Base-by-base conservation (phyloP, 2,329 filamentous ascomycete genomes). In the Colletotrichum eremochloae region DNA sequence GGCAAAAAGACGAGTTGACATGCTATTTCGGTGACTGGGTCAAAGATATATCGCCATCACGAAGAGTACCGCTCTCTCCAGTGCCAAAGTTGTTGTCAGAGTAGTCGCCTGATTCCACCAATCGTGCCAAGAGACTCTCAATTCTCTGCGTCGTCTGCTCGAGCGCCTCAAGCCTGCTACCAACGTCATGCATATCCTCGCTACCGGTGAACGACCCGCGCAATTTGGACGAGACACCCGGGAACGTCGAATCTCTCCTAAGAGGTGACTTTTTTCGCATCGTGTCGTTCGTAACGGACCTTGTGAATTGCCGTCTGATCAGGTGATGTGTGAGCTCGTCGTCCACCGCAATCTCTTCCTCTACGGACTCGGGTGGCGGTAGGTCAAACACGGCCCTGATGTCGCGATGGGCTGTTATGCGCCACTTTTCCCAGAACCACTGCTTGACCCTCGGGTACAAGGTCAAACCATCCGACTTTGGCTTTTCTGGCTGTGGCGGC, bases 331-430 rank as follows among this genome's bases (percentile, higher is more conserved):
- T 89, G 74, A 91, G 79, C 67, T 89, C 85, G 75, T 91, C 89
- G 74, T 90, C 89, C 5, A 87, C 87, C 0, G 87, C 82, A 53
- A 91, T 90, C 57, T 90, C 88, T 18, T 87, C 82, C 61, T 87
- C 83, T 5, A 90, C 85, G 40, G 84, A 84, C 61, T 92, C 88
- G 2, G 93, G 92, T 6, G 92, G 91, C 52, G 92, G 87, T 36
- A 91, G 86, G 63, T 94, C 90, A 74, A 95, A 95, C 2, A 94
- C 93, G 14, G 91, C 88, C 57, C 92, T 89, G 44, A 95, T 85
- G 78, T 94, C 92, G 29, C 91, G 88, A 79, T 94, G 92, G 11
- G 90, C 90, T 8, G 90, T 92, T 78, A 95, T 89, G 58, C 88
- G 86, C 83, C 88, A 91, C 79, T 88, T 89, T 75, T 91, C 88